phyloP scores from a whole-genome alignment of 2,329 filamentous ascomycete genomes.

The Cladosporium sp. region DNA sequence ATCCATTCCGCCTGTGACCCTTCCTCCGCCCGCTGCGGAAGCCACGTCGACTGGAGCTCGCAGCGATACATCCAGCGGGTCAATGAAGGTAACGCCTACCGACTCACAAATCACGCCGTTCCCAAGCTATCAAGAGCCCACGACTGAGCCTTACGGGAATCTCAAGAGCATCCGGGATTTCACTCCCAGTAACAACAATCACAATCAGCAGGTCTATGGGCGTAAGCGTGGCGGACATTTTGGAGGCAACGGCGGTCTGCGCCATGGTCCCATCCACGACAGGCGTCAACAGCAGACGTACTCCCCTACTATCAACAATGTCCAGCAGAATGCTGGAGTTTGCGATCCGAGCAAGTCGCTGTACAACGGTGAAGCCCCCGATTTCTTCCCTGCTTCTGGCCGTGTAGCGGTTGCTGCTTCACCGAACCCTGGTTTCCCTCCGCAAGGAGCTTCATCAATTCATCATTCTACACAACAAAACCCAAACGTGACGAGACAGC shows the following conservation, averaged over 20 bases:
- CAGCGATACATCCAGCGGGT: neutral
- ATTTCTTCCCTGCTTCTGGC: no score
- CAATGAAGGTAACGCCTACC: neutral
- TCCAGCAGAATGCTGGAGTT: neutral
- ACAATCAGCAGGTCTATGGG: neutral
- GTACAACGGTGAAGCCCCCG: no score
- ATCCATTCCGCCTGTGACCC: no score
- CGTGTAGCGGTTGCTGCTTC: no score
- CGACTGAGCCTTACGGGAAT: neutral
- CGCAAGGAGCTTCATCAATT: no score
- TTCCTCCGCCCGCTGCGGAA: no score
- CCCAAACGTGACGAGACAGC: no score
- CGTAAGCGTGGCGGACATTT: conserved; percentile 2
- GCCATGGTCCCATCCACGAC: neutral
- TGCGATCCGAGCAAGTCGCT: neutral
- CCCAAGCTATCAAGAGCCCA: neutral
- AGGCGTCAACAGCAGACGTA: neutral
- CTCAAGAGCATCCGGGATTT: neutral
- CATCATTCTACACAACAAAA: no score
- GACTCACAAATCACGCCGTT: neutral
- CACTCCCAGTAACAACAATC: neutral
- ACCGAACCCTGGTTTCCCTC: no score
- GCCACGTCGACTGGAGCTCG: neutral
- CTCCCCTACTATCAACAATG: neutral
- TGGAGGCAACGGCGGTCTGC: neutral